These are phyloP conservation scores for Yamadazyma trypodendri DNA, from an alignment of 1,139 yeast genomes.

Conservation along the genomic window DNA sequence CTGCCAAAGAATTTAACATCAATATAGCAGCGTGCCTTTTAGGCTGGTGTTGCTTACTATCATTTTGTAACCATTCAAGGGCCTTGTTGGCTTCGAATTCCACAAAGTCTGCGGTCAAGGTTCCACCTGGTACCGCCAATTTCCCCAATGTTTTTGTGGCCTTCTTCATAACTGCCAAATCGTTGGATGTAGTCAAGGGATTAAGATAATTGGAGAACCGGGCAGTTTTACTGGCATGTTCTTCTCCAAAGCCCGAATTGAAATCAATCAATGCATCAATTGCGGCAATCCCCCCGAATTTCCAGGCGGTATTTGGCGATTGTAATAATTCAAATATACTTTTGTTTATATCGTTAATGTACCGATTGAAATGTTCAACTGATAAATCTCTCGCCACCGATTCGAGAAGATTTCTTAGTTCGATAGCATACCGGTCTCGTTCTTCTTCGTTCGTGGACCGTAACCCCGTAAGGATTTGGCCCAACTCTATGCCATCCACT, in stretches of 20 bases:
- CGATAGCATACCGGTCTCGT: slow-evolving; percentile 59
- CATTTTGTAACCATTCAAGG: slow-evolving; percentile 83
- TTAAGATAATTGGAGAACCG: slow-evolving; percentile 86
- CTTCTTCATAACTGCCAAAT: slow-evolving; percentile 77
- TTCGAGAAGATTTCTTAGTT: slow-evolving; percentile 63
- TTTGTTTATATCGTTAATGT: slow-evolving; percentile 84
- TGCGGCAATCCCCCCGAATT: slow-evolving; percentile 89
- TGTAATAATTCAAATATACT: slow-evolving; percentile 83
- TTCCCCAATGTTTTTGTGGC: slow-evolving; percentile 88
- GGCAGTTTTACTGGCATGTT: slow-evolving; percentile 85
- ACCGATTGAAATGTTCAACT: slow-evolving; percentile 74
- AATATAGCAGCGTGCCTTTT: slow-evolving; percentile 90
- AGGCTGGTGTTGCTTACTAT: slow-evolving; percentile 72
- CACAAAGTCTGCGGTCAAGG: slow-evolving; percentile 87
- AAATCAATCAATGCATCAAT: slow-evolving; percentile 83
- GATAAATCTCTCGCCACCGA: slow-evolving; percentile 73
- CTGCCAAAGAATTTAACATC: slow-evolving; percentile 79
- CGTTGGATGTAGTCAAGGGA: slow-evolving; percentile 77
- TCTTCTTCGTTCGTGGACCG: slow-evolving; percentile 52
- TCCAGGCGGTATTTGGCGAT: slow-evolving; percentile 58
- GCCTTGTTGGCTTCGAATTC: slow-evolving; percentile 90
- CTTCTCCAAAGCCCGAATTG: slow-evolving; percentile 65
- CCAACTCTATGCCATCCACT: slow-evolving; percentile 52
- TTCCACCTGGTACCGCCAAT: slow-evolving; percentile 85
- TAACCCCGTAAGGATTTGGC: slow-evolving; percentile 54